phyloP scores from a whole-genome alignment of 2,329 filamentous ascomycete species.

The Pseudogymnoascus sp. region DNA sequence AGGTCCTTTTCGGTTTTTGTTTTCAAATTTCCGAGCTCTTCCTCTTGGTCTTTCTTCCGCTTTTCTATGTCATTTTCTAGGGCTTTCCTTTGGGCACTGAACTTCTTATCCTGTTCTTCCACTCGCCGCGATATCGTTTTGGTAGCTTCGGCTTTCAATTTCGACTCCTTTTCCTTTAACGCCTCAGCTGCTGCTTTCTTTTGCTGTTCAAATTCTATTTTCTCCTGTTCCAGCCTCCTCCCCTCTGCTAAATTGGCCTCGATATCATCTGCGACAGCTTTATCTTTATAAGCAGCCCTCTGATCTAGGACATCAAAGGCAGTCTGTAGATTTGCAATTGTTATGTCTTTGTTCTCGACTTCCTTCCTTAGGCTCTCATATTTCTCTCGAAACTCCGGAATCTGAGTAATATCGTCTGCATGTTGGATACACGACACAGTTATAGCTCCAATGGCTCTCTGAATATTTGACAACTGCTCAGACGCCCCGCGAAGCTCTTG shows the following conservation, averaged over 20 bases:
- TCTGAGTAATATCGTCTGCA: background rate
- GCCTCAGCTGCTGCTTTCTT: background rate
- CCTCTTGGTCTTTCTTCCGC: conserved; percentile 8
- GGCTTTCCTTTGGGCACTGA: background rate
- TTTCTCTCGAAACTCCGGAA: background rate
- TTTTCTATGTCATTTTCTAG: conserved; percentile 11
- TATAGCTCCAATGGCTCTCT: background rate
- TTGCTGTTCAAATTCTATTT: background rate
- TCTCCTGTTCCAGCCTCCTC: background rate
- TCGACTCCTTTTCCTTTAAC: background rate
- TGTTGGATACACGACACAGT: background rate
- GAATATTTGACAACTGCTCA: background rate
- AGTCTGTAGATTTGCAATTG: background rate
- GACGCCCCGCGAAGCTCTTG: background rate
- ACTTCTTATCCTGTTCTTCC: background rate
- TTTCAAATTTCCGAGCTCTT: conserved; percentile 8
- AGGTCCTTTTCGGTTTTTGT: conserved; percentile 7
- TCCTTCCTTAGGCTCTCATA: background rate
- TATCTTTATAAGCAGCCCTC: background rate
- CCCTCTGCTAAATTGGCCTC: background rate
- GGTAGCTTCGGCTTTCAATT: background rate
- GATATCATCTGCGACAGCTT: background rate
- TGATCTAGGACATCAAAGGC: background rate
- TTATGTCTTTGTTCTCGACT: background rate
- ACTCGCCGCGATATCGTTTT: background rate